Base-by-base conservation (phyloP, 805 yeast genomes). In the Ogataea nitratoaversa region DNA sequence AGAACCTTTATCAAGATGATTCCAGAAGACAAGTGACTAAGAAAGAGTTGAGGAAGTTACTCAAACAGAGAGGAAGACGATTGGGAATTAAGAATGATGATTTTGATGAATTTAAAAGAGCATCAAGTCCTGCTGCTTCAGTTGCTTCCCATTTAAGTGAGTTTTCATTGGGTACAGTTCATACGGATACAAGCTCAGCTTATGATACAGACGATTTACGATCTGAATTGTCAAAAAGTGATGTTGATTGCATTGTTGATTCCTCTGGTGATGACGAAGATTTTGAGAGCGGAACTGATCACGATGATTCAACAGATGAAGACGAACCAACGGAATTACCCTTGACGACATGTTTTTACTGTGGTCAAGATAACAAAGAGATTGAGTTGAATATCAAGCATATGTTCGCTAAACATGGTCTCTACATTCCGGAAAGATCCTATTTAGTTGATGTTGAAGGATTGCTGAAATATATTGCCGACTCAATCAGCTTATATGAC, bases 361-460 rank as follows among this genome's bases (percentile, higher is more conserved):
- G 82, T 54, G 76, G 75, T 0, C 44, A 48, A 16, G 57, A 66
- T 32, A 65, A 63, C 46, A 48, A 44, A 8, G 68, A 63, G 25
- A 38, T 66, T 1, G 77, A 74, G n/a, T 67, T 61, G 12, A 70
- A 68, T 46, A 55, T 85, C 19, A 67, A 67, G 23, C 96, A 93
- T 59, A 85, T 93, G 95, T 78, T 74, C 53, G 67, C 69, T 34
- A 70, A 60, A 32, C 96, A 85, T 60, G 98, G 98, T 0, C 71
- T 93, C 24, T 91, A 82, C 47, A 74, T 93, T 7, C 99, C 99
- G 1, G 96, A 93, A 56, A 67, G 74, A 46, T 74, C 78, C 16
- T 86, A 77, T 51, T 66, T 93, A 36, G 65, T 63, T 0, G 88
- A 91, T 58, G 60, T 74, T 29, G 74, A 71, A 24, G 97, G 96